Evolutionary conservation across 768 basidiomycete genomes (phyloP).

Genomic region (Mycena vulgaris): DNA sequence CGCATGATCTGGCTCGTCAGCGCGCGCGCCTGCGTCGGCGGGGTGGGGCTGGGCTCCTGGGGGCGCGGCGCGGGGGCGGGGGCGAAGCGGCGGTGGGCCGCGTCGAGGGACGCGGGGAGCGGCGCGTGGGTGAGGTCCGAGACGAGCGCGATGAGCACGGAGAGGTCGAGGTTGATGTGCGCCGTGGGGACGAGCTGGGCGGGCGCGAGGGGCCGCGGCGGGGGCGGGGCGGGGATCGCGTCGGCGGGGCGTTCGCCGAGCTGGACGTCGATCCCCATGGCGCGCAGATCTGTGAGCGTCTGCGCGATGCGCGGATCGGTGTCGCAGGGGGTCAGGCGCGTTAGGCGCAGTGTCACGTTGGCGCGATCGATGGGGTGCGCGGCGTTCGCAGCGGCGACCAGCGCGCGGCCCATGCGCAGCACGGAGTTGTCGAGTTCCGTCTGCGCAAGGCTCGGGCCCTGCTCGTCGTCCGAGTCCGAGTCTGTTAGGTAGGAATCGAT

Average conservation of each 20-base stretch:
- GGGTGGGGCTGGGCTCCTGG: slow-evolving; percentile 66
- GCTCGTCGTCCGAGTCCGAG: slow-evolving; percentile 65
- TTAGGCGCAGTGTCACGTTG: slow-evolving; percentile 74
- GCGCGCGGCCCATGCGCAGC: slow-evolving; percentile 76
- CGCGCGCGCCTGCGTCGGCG: slow-evolving; percentile 75
- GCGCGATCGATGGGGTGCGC: slow-evolving; percentile 68
- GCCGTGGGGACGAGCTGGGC: slow-evolving; percentile 63
- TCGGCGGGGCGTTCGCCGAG: slow-evolving; percentile 69
- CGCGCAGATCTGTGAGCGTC: slow-evolving; percentile 69
- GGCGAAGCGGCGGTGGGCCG: slow-evolving; percentile 76
- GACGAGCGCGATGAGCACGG: slow-evolving; percentile 86
- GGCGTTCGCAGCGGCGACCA: slow-evolving; percentile 72
- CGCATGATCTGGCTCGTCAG: slow-evolving; percentile 77
- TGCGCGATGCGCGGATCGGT: slow-evolving; percentile 71
- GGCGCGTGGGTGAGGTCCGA: slow-evolving; percentile 86
- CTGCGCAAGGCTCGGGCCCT: slow-evolving; percentile 62
- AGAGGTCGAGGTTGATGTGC: slow-evolving; percentile 86
- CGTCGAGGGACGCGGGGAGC: slow-evolving; percentile 69
- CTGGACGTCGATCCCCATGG: slow-evolving; percentile 77
- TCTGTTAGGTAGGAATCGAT: slow-evolving; percentile 86
- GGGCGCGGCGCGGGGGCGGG: slow-evolving; percentile 61
- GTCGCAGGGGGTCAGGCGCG: slow-evolving; percentile 70
- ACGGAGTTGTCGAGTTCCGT: slow-evolving; percentile 80
- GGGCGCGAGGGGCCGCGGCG: slow-evolving; percentile 33
- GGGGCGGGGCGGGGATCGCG: slow-evolving; percentile 41